Evolutionary conservation across 345 rosid genomes (phyloP).

Genomic region (Eucalyptus leucophloia): DNA sequence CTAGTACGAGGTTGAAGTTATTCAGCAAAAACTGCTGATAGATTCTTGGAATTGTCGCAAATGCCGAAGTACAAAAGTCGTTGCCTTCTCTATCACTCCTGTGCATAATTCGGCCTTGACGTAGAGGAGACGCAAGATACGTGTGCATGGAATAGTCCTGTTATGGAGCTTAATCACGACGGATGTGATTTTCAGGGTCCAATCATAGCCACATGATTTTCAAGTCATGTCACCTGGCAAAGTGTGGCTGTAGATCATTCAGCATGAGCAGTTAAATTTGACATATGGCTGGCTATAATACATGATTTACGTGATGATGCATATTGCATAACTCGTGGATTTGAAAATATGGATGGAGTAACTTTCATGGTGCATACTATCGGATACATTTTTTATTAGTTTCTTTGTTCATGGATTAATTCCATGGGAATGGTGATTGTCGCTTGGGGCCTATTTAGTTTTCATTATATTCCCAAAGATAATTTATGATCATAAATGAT

Average conservation of each 20-base stretch:
- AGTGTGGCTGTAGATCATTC: not conserved
- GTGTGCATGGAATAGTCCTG: rapidly evolving
- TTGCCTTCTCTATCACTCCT: not conserved
- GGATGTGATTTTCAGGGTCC: too few relatives aligned
- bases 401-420: not conserved
- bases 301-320: not conserved
- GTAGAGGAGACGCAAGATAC: not conserved
- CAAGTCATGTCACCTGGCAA: not conserved
- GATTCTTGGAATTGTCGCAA: too few relatives aligned
- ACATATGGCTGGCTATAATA: not conserved
- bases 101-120: too few relatives aligned
- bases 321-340: not conserved
- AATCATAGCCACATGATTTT: too few relatives aligned
- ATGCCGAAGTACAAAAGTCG: too few relatives aligned
- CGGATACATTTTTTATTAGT: not conserved
- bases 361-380: not conserved
- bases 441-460: too few relatives aligned
- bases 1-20: too few relatives aligned
- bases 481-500: too few relatives aligned
- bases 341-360: not conserved
- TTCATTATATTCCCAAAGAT: rapidly evolving
- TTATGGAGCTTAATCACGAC: too few relatives aligned
- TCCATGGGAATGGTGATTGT: too few relatives aligned
- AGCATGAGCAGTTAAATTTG: too few relatives aligned
- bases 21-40: not conserved